A percentile compares a stretch with the other conserved stretches of the same genome.
Evolutionary conservation across 441 rosid genomes (phyloP).

Genomic region (Cnidoscolus chayamansa): DNA sequence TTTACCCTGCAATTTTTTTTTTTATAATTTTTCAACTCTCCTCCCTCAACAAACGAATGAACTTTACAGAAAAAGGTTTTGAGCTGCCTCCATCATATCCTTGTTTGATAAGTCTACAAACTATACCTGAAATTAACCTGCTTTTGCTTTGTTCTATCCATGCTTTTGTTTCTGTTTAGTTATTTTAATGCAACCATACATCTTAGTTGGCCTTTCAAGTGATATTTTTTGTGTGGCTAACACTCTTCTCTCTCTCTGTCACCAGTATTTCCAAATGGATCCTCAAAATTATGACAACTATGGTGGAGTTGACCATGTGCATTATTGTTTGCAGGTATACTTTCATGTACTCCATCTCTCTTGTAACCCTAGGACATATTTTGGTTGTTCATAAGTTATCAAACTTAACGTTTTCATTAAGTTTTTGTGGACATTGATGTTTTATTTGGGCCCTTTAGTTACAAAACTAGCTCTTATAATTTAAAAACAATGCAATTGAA

Average conservation of each 20-base stretch:
- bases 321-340: conserved; percentile 90
- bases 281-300: conserved; percentile 54
- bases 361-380: not conserved
- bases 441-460: not conserved
- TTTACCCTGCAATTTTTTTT: not conserved
- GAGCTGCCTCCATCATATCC: not conserved
- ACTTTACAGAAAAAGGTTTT: too few species aligned
- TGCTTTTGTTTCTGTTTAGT: not conserved
- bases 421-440: not conserved
- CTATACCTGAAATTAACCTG: not conserved
- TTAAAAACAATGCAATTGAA: too few species aligned
- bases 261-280: conserved; percentile 93
- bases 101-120: not conserved
- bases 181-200: not conserved
- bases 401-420: not conserved
- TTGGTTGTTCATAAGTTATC: conserved; percentile 11
- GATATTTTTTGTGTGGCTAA: conserved; percentile 10
- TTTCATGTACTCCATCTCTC: conserved; percentile 11
- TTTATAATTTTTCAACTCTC: too few species aligned
- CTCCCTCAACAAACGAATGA: too few species aligned
- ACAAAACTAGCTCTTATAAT: too few species aligned
- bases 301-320: conserved; percentile 83
- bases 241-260: conserved; percentile 8
- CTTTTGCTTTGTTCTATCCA: not conserved
- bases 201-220: not conserved